A percentile compares a stretch with the other conserved stretches of the same genome.
Evolutionary conservation across 2,329 filamentous ascomycete genomes (phyloP).

Genomic region (Diaporthe destruens): DNA sequence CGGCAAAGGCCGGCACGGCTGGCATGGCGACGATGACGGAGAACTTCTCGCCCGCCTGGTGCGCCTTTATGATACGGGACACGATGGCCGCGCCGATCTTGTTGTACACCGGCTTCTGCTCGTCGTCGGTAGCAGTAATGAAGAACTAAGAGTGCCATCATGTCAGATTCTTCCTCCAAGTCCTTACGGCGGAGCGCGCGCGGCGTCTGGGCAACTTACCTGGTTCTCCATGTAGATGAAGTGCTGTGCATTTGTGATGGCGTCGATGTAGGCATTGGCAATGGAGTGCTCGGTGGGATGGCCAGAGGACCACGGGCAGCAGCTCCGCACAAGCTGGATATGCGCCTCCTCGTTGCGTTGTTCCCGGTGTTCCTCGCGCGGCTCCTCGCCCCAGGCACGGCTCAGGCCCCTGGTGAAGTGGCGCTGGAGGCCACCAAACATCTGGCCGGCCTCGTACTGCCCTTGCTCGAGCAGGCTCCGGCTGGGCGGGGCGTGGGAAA

Average conservation of each 20-base stretch:
- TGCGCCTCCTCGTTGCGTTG: constrained; percentile 46
- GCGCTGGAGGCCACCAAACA: constrained; percentile 48
- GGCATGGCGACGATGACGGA: constrained; percentile 84
- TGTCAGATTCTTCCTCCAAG: neutral
- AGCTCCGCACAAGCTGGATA: constrained; percentile 63
- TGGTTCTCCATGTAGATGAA: constrained; percentile 87
- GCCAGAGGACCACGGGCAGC: constrained; percentile 65
- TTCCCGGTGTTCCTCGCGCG: constrained; percentile 41
- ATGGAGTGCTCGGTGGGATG: constrained; percentile 79
- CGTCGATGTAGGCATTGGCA: constrained; percentile 83
- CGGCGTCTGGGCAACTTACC: constrained; percentile 48
- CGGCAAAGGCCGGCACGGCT: constrained; percentile 84
- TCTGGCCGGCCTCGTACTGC: constrained; percentile 42
- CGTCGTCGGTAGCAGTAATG: constrained; percentile 81
- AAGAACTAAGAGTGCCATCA: constrained; percentile 72
- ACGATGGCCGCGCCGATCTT: constrained; percentile 84
- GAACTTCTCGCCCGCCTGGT: constrained; percentile 74
- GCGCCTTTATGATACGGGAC: constrained; percentile 79
- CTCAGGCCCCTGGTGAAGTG: constrained; percentile 55
- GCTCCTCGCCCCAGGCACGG: constrained; percentile 51
- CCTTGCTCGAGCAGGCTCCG: constrained; percentile 45
- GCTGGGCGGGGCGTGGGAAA: constrained; percentile 44
- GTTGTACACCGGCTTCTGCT: constrained; percentile 80
- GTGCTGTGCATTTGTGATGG: constrained; percentile 76
- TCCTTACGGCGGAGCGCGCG: too few species aligned